phyloP scores from a whole-genome alignment of 148 eudicot species.

The Vaccinium vitisidaea region DNA sequence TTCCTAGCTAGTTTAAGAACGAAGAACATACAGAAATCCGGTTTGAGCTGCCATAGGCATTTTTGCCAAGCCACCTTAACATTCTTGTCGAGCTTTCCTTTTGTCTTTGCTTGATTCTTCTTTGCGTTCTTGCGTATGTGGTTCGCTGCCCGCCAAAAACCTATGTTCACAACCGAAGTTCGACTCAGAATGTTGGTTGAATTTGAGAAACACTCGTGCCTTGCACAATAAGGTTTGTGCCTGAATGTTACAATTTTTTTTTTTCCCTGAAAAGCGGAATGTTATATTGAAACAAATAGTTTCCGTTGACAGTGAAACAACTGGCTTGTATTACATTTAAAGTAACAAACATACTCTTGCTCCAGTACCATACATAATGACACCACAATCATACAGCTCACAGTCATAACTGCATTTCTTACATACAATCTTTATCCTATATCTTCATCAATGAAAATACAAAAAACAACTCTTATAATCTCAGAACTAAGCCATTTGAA shows the following conservation, averaged over 20 bases:
- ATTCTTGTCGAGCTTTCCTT: not conserved
- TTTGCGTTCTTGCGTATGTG: not conserved
- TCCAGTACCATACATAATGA: not conserved
- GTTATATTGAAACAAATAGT: not conserved
- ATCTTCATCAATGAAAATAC: not conserved
- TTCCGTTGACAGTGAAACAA: not conserved
- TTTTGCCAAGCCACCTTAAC: not conserved
- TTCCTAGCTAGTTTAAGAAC: not conserved
- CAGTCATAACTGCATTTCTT: not conserved
- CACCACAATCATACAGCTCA: not conserved
- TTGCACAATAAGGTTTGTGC: not conserved
- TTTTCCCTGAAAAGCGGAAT: not conserved
- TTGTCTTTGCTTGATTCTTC: not conserved
- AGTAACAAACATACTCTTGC: not conserved
- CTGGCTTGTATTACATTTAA: not conserved
- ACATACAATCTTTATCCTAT: not conserved
- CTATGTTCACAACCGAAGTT: not conserved
- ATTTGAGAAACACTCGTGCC: not conserved
- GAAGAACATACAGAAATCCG: not conserved
- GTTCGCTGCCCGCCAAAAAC: not conserved
- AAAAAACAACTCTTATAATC: not conserved
- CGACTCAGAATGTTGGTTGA: not conserved
- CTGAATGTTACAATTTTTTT: no score
- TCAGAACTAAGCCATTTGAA: not conserved
- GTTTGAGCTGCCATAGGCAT: not conserved